Base-by-base conservation (phyloP, 2,329 filamentous ascomycete genomes). In the Zymoseptoria tritici region DNA sequence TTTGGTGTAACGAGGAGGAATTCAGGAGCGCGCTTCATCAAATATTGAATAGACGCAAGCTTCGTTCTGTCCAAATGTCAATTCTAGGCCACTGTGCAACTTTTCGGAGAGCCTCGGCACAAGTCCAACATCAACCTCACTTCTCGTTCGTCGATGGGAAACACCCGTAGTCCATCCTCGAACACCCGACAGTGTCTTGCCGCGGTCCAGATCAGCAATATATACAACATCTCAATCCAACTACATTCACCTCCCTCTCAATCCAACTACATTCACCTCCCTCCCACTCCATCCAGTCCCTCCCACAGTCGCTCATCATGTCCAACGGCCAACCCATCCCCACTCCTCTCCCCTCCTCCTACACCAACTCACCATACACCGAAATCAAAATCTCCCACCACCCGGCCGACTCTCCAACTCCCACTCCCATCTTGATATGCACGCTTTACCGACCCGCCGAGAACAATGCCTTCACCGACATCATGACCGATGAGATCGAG, bases 401-500 rank as follows among this genome's bases (percentile, higher is more conserved):
- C 20, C 62, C 64, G n/a, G 54, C 62, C 20, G 55, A 57, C 20
- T 62, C 63, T n/a, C 46, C 53, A 26, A 54, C 51, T 31, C 59
- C 60, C 21, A 64, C 62, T n/a, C 62, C 64, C 26, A 59, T 66
- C 20, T 13, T 66, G 42, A 60, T 62, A 46, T 62, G 60, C 51
- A 66, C 62, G 19, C 31, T 66, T 13, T 58, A 64, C 57, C 57
- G 64, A 46, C 62, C 60, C 6, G 52, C 57, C 21, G 49, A 60
- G 50, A 66, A 61, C 57, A 66, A 66, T 60, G 62, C 62, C 26
- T 66, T 64, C 56, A 66, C 64, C 42, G 64, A 66, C 29, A 50
- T 66, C 55, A 66, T 66, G 64, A 66, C 64, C 11, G 64, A 66
- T 52, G 64, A 66, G 52, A 54, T 66, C 11, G 64, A 66, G 55